Conservation (phyloP, 2,329 filamentous ascomycete species). For the Fusarium cyanostomum region DNA sequence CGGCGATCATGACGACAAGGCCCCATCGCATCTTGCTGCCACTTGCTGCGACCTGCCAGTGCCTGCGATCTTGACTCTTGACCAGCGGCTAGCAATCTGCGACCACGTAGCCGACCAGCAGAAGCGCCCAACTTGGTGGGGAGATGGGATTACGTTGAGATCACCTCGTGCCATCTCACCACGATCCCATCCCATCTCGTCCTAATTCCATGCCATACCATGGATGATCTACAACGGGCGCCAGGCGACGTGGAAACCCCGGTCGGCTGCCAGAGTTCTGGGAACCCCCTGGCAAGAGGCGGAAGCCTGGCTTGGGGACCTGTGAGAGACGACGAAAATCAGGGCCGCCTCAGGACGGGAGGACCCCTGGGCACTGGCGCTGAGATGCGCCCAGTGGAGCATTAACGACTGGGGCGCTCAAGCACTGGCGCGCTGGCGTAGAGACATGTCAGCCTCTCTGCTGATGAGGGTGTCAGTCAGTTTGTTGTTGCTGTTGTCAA, state of each 20-base stretch:
- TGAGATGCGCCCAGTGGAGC: conserved; percentile 43
- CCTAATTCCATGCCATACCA: conserved; percentile 38
- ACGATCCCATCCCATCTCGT: conserved; percentile 27
- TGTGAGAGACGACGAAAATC: conserved; percentile 9
- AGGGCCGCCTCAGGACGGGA: conserved; percentile 30
- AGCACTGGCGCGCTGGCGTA: conserved; percentile 22
- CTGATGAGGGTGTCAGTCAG: conserved; percentile 11
- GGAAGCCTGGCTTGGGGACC: conserved; percentile 7
- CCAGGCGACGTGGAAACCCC: conserved; percentile 34
- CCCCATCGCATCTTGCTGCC: conserved; percentile 31
- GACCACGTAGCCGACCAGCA: conserved; percentile 34
- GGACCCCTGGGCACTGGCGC: conserved; percentile 41
- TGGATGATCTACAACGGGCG: conserved; percentile 37
- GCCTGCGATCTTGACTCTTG: conserved; percentile 25
- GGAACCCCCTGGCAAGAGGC: conserved; percentile 23
- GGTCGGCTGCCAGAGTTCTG: conserved; percentile 31
- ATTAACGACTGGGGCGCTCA: conserved; percentile 20
- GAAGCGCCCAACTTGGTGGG: conserved; percentile 21
- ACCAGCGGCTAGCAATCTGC: conserved; percentile 28
- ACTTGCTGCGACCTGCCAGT: conserved; percentile 20
- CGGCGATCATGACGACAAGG: conserved; percentile 42
- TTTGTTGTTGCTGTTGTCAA: conserved; percentile 10
- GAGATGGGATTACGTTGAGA: background rate
- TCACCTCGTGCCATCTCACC: background rate
- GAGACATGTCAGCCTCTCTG: conserved; percentile 31